A percentile compares a stretch with the other conserved stretches of the same genome.
Evolutionary conservation across 2,329 filamentous ascomycete genomes (phyloP).

Genomic region (Fusarium euwallaceae): DNA sequence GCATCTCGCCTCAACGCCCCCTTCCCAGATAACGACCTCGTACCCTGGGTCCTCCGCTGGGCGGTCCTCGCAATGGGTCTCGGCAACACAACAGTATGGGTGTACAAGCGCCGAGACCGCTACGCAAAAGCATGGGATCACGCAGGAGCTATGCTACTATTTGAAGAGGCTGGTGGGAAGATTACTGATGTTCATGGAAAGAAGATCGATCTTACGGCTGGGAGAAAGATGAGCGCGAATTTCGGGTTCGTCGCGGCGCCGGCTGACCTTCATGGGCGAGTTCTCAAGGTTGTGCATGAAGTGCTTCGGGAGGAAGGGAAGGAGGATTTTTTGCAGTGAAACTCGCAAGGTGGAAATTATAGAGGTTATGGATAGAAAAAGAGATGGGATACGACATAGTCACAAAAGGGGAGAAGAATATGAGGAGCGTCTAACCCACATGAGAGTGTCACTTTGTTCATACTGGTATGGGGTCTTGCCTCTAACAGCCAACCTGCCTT

Average conservation of each 20-base stretch:
- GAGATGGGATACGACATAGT: not conserved
- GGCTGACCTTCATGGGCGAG: constrained; percentile 55
- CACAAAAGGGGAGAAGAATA: not conserved
- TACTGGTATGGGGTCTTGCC: not conserved
- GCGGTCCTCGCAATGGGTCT: constrained; percentile 64
- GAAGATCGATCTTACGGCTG: constrained; percentile 62
- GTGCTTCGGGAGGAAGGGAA: constrained; percentile 68
- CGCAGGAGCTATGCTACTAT: constrained; percentile 70
- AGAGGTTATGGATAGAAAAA: not conserved
- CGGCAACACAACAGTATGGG: constrained; percentile 68
- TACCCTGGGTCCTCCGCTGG: constrained; percentile 71
- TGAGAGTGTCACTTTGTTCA: not conserved
- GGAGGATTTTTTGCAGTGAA: constrained; percentile 39
- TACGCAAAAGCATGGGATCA: constrained; percentile 72
- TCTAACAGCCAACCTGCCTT: not conserved
- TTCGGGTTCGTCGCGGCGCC: constrained; percentile 70
- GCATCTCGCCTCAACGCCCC: constrained; percentile 57
- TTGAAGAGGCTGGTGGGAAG: constrained; percentile 67
- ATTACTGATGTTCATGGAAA: constrained; percentile 68
- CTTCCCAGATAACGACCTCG: constrained; percentile 64
- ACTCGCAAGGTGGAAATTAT: not conserved
- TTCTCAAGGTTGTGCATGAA: constrained; percentile 77
- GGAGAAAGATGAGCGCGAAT: constrained; percentile 63
- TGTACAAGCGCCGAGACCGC: constrained; percentile 63
- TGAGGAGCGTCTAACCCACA: not conserved